These are phyloP conservation scores for Xylariaceae sp. DNA, from an alignment of 2,329 filamentous ascomycete genomes.

Conservation along the genomic window DNA sequence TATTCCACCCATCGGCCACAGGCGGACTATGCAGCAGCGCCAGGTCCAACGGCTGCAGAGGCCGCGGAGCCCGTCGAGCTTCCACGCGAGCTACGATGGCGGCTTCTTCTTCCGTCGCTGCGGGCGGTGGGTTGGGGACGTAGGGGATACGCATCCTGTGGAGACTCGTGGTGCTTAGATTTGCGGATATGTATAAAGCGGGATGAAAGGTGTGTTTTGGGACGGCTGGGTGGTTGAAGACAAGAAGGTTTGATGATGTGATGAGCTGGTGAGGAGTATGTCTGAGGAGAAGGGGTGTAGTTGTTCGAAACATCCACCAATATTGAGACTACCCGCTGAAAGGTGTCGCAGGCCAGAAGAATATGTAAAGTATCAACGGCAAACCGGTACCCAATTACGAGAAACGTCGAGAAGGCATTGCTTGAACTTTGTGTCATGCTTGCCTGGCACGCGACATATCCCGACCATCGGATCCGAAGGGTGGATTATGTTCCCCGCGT, in stretches of 20 bases:
- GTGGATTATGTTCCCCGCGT: conserved; percentile 19
- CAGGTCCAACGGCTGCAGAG: conserved; percentile 71
- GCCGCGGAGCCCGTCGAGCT: conserved; percentile 63
- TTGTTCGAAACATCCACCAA: too few species aligned
- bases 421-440: neutral
- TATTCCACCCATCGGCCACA: conserved; percentile 73
- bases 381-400: too few species aligned
- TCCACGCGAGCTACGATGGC: conserved; percentile 61
- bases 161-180: neutral
- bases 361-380: too few species aligned
- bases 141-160: conserved; percentile 64
- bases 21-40: conserved; percentile 70
- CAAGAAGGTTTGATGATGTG: too few species aligned
- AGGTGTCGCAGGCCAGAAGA: too few species aligned
- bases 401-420: too few species aligned
- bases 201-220: neutral
- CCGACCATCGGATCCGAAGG: conserved; percentile 25
- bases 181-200: too few species aligned
- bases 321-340: too few species aligned
- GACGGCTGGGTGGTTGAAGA: too few species aligned
- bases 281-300: too few species aligned
- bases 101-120: conserved; percentile 42
- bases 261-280: too few species aligned
- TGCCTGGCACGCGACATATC: conserved; percentile 8
- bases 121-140: conserved; percentile 48